Evolutionary conservation across 1,284 basidiomycete species (phyloP).

Genomic region (Cryptococcus maquisensis): DNA sequence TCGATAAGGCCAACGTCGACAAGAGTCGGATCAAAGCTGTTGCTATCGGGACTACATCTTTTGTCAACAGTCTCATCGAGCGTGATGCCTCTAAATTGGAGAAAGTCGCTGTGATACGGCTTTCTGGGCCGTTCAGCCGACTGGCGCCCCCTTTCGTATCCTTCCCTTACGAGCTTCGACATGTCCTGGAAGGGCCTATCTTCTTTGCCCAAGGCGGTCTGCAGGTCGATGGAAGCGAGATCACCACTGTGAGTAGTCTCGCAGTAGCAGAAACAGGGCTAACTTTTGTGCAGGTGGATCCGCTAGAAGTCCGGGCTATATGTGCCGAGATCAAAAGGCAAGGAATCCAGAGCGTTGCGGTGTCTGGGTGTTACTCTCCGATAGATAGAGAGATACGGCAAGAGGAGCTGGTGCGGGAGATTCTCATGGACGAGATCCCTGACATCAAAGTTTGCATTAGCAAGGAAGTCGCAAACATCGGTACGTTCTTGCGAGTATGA

Average conservation of each 20-base stretch:
- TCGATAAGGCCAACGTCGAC: conserved; percentile 20
- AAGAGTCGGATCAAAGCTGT: conserved; percentile 22
- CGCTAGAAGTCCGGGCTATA: conserved; percentile 27
- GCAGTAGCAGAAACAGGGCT: too few relatives aligned
- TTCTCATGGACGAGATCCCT: conserved; percentile 26
- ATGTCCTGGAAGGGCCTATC: conserved; percentile 28
- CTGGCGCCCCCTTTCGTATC: conserved; percentile 29
- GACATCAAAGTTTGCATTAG: conserved; percentile 24
- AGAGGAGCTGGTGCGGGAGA: conserved; percentile 32
- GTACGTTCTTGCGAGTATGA: conserved; percentile 2
- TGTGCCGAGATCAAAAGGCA: conserved; percentile 28
- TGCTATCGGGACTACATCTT: conserved; percentile 37
- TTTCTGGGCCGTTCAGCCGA: conserved; percentile 31
- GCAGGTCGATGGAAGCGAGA: conserved; percentile 36
- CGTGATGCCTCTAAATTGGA: conserved; percentile 23
- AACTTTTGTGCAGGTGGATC: conserved; percentile 24
- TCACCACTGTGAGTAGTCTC: conserved; percentile 17
- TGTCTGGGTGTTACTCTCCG: conserved; percentile 35
- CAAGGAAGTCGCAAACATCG: conserved; percentile 39
- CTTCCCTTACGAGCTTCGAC: conserved; percentile 32
- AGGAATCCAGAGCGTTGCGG: conserved; percentile 31
- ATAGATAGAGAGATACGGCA: conserved; percentile 32
- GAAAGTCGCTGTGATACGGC: conserved; percentile 33
- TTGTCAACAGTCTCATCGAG: conserved; percentile 37
- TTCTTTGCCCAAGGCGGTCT: conserved; percentile 34